These are phyloP conservation scores for Allium cepa DNA, from an alignment of 106 monocot species.

Conservation along the genomic window DNA sequence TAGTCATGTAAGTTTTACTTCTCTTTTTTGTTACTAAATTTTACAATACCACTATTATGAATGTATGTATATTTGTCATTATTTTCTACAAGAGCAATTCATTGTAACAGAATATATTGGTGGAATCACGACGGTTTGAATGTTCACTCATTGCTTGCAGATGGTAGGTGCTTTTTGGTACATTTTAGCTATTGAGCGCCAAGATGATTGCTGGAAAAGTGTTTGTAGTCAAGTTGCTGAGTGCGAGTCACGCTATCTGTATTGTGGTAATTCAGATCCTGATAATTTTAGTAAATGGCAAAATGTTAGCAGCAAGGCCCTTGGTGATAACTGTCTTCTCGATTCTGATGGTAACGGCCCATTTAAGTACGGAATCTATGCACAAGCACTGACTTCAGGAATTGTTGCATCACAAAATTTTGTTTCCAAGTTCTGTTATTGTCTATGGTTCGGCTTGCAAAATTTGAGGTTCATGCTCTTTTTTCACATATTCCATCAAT, in stretches of 20 bases:
- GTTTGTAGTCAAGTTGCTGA: conserved; percentile 21
- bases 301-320: conserved; percentile 15
- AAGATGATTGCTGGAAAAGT: conserved; percentile 75
- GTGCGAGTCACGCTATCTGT: conserved; percentile 38
- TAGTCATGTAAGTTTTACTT: conserved; percentile 66
- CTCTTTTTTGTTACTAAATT: conserved; percentile 1
- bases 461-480: conserved; percentile 54
- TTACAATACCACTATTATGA: too few species aligned
- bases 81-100: too few species aligned
- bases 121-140: too few species aligned
- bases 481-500: background rate
- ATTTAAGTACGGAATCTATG: conserved; percentile 73
- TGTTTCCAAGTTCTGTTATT: conserved; percentile 56
- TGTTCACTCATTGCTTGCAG: conserved; percentile 21
- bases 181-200: conserved; percentile 63
- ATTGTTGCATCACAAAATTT: conserved; percentile 49
- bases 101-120: too few species aligned
- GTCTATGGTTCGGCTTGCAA: conserved; percentile 89
- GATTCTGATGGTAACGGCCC: conserved; percentile 15
- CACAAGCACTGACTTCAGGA: conserved; percentile 52
- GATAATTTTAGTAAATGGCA: conserved; percentile 25
- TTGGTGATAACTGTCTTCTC: conserved; percentile 17
- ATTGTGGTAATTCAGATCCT: conserved; percentile 35
- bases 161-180: conserved; percentile 93
- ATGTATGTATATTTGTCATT: too few species aligned